These are phyloP conservation scores for Themeda triandra DNA, from an alignment of 176 grass and related monocot species.

Conservation along the genomic window DNA sequence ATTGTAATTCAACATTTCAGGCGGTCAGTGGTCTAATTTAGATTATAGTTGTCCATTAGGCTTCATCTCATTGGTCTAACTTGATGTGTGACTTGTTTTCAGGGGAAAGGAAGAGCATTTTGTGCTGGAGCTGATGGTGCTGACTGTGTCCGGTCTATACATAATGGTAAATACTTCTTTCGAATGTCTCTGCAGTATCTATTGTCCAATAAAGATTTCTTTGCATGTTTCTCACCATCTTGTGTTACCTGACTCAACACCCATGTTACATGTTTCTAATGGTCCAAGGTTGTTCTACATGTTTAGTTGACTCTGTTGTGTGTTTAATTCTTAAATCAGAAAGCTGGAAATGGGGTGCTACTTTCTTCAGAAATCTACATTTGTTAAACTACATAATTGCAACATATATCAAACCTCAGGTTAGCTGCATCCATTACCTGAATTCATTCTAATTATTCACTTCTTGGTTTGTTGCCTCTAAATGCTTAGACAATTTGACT, in stretches of 20 bases:
- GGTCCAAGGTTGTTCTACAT: neutral
- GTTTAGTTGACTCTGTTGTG: conserved; percentile 10
- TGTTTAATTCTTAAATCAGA: conserved; percentile 42
- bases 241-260: neutral
- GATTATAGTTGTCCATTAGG: no score
- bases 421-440: conserved; percentile 15
- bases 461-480: neutral
- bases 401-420: conserved; percentile 86
- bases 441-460: conserved; percentile 17
- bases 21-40: no score
- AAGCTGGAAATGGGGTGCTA: conserved; percentile 69
- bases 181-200: neutral
- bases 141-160: conserved; percentile 42
- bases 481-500: conserved; percentile 7
- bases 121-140: conserved; percentile 90
- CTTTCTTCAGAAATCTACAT: conserved; percentile 72
- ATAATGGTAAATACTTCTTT: conserved; percentile 39
- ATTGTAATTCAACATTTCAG: no score
- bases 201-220: neutral
- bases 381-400: conserved; percentile 84
- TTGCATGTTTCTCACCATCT: conserved; percentile 13
- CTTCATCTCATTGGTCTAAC: no score
- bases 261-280: neutral
- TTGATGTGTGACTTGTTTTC: conserved; percentile 27
- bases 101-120: conserved; percentile 99